Conservation (phyloP, 306 rosid genomes). For the Carpinus fangiana region DNA sequence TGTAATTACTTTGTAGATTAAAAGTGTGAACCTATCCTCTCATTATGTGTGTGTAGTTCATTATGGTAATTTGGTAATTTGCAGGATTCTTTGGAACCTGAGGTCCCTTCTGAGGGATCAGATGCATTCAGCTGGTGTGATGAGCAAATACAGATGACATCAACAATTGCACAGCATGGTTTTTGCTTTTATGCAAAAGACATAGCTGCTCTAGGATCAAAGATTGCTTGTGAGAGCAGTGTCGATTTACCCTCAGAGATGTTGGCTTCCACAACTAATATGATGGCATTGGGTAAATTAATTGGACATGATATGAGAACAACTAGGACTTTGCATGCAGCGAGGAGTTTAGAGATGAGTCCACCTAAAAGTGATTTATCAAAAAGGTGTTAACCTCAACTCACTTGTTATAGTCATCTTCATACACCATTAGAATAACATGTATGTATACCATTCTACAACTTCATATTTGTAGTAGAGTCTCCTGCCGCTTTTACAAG, state of each 20-base stretch:
- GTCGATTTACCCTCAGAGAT: slow-evolving; percentile 62
- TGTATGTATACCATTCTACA: neutral
- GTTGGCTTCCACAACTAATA: slow-evolving; percentile 53
- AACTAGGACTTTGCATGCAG: slow-evolving; percentile 13
- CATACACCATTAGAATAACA: neutral
- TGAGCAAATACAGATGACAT: slow-evolving; percentile 60
- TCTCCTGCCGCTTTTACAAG: neutral
- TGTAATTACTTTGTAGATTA: slow-evolving; percentile 36
- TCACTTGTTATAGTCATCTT: slow-evolving; percentile 12
- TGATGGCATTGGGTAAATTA: slow-evolving; percentile 58
- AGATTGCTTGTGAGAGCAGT: slow-evolving; percentile 37
- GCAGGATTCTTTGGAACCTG: slow-evolving; percentile 72
- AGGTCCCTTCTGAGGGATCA: slow-evolving; percentile 43
- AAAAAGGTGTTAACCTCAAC: slow-evolving; percentile 45
- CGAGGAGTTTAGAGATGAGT: slow-evolving; percentile 37
- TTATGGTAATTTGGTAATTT: slow-evolving; percentile 29
- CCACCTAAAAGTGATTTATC: slow-evolving; percentile 29
- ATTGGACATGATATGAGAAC: slow-evolving; percentile 41
- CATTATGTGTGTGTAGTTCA: slow-evolving; percentile 5
- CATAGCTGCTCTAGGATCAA: slow-evolving; percentile 52
- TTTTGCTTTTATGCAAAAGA: slow-evolving; percentile 64
- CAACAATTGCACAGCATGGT: slow-evolving; percentile 72
- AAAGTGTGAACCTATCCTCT: slow-evolving; percentile 9
- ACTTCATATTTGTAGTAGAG: neutral
- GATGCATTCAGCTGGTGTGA: slow-evolving; percentile 51